phyloP scores from a whole-genome alignment of 2,329 filamentous ascomycete genomes.

The Graphilbum fragrans region DNA sequence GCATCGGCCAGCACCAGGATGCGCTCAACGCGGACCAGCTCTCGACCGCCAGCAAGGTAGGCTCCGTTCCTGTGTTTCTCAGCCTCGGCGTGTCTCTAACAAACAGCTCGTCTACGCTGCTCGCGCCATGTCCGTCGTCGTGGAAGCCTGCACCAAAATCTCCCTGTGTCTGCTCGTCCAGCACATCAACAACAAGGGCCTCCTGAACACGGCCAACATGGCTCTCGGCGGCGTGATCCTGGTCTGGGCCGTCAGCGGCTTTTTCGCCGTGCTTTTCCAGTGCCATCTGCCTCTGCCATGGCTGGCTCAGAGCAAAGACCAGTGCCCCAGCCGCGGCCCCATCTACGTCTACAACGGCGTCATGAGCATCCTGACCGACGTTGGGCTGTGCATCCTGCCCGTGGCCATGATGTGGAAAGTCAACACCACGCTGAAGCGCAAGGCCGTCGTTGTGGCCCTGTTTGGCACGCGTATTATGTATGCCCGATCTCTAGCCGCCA shows the following conservation, averaged over 20 bases:
- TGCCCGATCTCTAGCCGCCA: background rate
- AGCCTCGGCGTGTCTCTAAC: background rate
- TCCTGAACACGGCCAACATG: background rate
- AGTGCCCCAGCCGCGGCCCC: constrained; percentile 4
- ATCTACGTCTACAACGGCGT: constrained; percentile 7
- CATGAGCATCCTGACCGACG: constrained; percentile 8
- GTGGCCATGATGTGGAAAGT: constrained; percentile 9
- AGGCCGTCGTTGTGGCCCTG: constrained; percentile 1
- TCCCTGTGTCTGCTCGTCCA: constrained; percentile 3
- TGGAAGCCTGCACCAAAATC: constrained; percentile 1
- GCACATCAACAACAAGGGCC: background rate
- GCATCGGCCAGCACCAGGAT: constrained; percentile 1
- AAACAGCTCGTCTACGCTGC: background rate
- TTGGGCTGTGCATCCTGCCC: constrained; percentile 6
- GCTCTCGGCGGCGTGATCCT: background rate
- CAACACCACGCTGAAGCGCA: constrained; percentile 2
- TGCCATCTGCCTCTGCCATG: constrained; percentile 32
- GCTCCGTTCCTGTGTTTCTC: background rate
- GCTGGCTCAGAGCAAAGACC: background rate
- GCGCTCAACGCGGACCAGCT: background rate
- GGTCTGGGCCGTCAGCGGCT: constrained; percentile 19
- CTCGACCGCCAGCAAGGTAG: background rate
- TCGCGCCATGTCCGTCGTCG: background rate
- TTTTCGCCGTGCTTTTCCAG: constrained; percentile 2
- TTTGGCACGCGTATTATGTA: constrained; percentile 5